phyloP scores from a whole-genome alignment of 192 early-diverging fungal genomes.

The Backusella liffmaniae region DNA sequence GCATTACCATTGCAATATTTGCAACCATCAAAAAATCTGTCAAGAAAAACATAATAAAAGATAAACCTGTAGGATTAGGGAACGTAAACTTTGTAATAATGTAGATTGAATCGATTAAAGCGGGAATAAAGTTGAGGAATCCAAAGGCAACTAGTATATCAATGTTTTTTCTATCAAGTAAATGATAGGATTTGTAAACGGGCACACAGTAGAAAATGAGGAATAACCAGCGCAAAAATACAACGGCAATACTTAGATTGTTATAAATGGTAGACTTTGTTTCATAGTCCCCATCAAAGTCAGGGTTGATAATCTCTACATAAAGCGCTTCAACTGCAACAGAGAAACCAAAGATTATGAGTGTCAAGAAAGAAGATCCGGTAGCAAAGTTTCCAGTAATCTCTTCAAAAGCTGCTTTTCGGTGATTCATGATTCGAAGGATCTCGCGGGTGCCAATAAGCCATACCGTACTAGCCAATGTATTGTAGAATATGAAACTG shows the following conservation, averaged over 20 bases:
- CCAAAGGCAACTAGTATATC: background rate
- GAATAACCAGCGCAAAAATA: background rate
- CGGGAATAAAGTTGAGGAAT: background rate
- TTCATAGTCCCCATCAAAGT: background rate
- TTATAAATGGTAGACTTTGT: background rate
- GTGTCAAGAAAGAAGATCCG: background rate
- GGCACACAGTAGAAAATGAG: background rate
- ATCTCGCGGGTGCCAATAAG: background rate
- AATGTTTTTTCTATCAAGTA: background rate
- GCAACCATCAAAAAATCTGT: background rate
- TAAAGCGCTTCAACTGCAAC: background rate
- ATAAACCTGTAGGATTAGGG: background rate
- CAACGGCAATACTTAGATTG: background rate
- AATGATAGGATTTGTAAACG: background rate
- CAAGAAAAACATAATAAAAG: constrained; percentile 3
- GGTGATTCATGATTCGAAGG: background rate
- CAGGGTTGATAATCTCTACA: background rate
- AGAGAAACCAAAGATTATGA: background rate
- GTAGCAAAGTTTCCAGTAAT: background rate
- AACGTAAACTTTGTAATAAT: background rate
- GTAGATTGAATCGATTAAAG: background rate
- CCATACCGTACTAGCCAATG: background rate
- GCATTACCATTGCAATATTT: background rate
- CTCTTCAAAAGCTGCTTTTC: background rate
- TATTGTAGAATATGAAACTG: background rate